Evolutionary conservation across 805 yeast species (phyloP).

Genomic region (Scheffersomyces lignosus): DNA sequence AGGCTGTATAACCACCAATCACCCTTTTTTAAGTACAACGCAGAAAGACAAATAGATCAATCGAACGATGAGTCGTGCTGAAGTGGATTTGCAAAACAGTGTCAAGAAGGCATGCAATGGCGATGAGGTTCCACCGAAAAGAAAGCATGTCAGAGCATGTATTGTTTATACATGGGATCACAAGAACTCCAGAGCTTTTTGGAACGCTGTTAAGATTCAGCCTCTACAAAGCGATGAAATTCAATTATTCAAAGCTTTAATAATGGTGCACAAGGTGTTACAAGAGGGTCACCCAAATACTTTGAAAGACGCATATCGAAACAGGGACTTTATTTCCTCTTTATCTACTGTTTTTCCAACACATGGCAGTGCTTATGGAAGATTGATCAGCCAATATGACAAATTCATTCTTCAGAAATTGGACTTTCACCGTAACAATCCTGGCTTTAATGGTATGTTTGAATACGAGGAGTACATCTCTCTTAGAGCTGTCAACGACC

Average conservation of each 20-base stretch:
- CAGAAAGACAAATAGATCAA: too few relatives aligned
- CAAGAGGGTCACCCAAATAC: conserved; percentile 96
- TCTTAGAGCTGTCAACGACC: conserved; percentile 82
- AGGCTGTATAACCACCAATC: too few relatives aligned
- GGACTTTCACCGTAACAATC: conserved; percentile 78
- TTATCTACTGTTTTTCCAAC: conserved; percentile 56
- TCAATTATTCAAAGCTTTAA: conserved; percentile 81
- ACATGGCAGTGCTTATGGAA: conserved; percentile 56
- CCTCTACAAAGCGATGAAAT: conserved; percentile 83
- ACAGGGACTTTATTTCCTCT: conserved; percentile 74
- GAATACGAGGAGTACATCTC: conserved; percentile 95
- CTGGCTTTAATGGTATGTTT: conserved; percentile 91
- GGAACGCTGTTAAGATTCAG: conserved; percentile 76
- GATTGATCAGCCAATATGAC: conserved; percentile 76
- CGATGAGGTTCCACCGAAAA: conserved; percentile 90
- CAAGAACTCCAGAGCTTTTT: conserved; percentile 76
- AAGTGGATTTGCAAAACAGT: conserved; percentile 48
- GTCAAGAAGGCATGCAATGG: conserved; percentile 81
- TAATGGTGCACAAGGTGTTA: conserved; percentile 84
- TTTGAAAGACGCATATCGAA: conserved; percentile 74
- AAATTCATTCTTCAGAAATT: conserved; percentile 69
- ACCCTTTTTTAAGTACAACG: too few relatives aligned
- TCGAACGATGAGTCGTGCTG: conserved; percentile 52
- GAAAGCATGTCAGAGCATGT: conserved; percentile 95
- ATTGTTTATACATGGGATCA: conserved; percentile 97